Base-by-base conservation (phyloP, 495 filamentous ascomycete genomes). In the Talaromyces borbonicus region DNA sequence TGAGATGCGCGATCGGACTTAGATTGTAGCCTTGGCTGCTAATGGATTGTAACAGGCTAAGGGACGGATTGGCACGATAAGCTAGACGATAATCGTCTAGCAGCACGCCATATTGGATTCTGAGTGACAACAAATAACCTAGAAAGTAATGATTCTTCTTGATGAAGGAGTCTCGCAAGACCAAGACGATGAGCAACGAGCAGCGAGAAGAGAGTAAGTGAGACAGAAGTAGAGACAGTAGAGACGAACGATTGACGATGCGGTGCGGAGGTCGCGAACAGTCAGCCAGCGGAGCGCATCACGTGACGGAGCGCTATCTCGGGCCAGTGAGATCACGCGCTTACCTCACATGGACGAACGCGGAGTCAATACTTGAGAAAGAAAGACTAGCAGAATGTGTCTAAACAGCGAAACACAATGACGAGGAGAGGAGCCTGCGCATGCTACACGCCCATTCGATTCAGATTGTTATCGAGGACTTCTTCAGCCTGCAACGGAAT, bases 31-130 rank as follows among this genome's bases (percentile, higher is more conserved):
- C 54, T 55, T 48, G 62, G 56, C 63, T 61, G 62, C 58, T 62
- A 59, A 56, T n/a, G n/a, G 44, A 52, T 52, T 53, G 62, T 49
- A 48, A 47, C 30, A 33, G 22, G 29, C 29, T 42, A 33, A n/a
- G n/a, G 47, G 27, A 26, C 33, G 30, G n/a, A 29, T 24, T 14
- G 43, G 41, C 27, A 35, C 19, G 48, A n/a, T n/a, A n/a, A 56
- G 67, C 65, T 46, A 71, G 68, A 67, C 69, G 55, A 55, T 46
- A 39, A 48, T 45, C 55, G 69, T 60, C 68, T 72, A 72, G 68
- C 68, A 60, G 56, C 56, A 25, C 43, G 48, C 40, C 29, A 55
- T 54, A 30, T 49, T 40, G n/a, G 36, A 51, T 48, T 57, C 56
- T 57, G 52, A 48, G 42, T 31, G 38, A 42, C 22, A 20, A 38